Evolutionary conservation across 2,329 filamentous ascomycete genomes (phyloP).

Genomic region (Ustulina deusta): DNA sequence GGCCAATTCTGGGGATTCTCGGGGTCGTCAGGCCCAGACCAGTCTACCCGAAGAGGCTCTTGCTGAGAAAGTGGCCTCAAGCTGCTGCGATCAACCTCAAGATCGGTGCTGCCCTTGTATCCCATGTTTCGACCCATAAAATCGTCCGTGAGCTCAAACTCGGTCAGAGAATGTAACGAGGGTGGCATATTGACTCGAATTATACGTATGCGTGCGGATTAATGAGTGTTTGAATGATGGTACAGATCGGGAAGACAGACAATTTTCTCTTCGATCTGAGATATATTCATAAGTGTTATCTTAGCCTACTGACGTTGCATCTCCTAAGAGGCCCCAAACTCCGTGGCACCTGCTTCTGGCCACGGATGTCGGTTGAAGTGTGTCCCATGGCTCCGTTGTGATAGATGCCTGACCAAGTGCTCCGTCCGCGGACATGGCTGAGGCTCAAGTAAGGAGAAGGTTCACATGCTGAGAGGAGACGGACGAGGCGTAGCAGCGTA

Average conservation of each 20-base stretch:
- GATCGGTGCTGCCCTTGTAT: background rate
- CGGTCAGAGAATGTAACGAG: background rate
- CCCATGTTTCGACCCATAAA: background rate
- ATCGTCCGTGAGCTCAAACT: slow-evolving; percentile 1
- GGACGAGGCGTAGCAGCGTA: background rate
- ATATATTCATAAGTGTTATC: slow-evolving; percentile 3
- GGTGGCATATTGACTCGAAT: background rate
- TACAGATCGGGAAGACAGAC: background rate
- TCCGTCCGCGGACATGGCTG: background rate
- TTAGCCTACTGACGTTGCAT: background rate
- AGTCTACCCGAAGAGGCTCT: slow-evolving; percentile 14
- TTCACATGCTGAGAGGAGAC: background rate
- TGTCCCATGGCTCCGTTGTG: background rate
- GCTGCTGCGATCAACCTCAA: background rate
- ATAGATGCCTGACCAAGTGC: background rate
- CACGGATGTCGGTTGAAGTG: background rate
- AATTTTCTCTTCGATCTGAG: background rate
- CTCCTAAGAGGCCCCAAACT: background rate
- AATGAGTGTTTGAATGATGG: background rate
- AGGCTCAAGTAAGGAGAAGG: background rate
- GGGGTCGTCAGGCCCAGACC: slow-evolving; percentile 19
- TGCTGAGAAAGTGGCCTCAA: background rate
- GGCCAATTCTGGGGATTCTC: slow-evolving; percentile 29
- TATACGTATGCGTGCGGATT: background rate
- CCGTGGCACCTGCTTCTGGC: background rate